Evolutionary conservation across 2,329 filamentous ascomycete genomes (phyloP), one percentile per base, ranked within the genome.

Genomic region (Hypocreales sp.): DNA sequence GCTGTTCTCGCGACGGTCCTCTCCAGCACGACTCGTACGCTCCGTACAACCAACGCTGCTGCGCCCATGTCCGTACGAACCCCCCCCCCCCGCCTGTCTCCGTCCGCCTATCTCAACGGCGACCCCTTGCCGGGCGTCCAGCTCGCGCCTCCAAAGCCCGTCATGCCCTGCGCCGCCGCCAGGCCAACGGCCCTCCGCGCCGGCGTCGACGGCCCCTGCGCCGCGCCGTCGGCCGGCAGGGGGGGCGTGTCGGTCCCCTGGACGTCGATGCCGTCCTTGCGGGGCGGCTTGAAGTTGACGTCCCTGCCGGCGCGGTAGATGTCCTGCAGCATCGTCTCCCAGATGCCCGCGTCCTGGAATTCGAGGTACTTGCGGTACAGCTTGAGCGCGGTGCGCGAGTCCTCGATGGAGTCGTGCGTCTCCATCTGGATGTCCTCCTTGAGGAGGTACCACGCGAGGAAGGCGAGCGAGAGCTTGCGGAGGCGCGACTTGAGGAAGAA

Each of bases 391-490:
- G 87, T 94, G 15, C 79, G 69, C 1, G 90, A 86, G 49, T 98
- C 90, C 51, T 95, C 90, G 39, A 98, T 92, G 8, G 79, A 87
- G 53, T 98, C 90, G 53, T 98, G 92, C 6, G 76, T 83, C 38
- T 83, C 79, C 44, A 82, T 67, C 53, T 98, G 92, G 34, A 98
- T 94, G 44, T 87, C 83, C 51, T 95, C 83, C 42, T 84, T 84
- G 22, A 98, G 72, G 7, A 98, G 66, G 28, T 76, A 75, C 79
- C 84, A 93, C 0, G 90, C 86, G 12, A 98, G 58, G 48, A 94
- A 95, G 16, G 87, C 80, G 13, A 98, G 64, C 7, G 79, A 90
- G 3, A 98, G 68, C 46, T 86, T 90, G n/a, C 92, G 74, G 28
- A 82, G 68, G 18, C 83, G 77, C 11, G 71, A 65, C 30, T 78